phyloP scores from a whole-genome alignment of 225 moss, liverwort and hornwort genomes.

The Lunularia cruciata region DNA sequence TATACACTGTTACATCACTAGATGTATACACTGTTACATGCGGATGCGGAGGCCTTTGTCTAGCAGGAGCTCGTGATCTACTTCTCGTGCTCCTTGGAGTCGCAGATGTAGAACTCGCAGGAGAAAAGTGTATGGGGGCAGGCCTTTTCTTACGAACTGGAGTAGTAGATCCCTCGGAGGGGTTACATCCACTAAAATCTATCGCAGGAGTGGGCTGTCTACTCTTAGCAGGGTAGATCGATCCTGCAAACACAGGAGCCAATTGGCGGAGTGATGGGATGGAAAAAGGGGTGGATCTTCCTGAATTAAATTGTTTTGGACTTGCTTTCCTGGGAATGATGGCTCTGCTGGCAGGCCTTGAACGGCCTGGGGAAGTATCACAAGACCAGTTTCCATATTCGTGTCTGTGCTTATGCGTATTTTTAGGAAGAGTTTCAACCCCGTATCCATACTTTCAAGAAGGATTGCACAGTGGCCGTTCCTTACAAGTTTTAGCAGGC shows the following conservation, averaged over 20 bases:
- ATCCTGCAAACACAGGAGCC: too few relatives aligned
- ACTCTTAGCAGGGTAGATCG: too few relatives aligned
- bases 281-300: too few relatives aligned
- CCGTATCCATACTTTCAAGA: too few relatives aligned
- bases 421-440: too few relatives aligned
- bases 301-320: too few relatives aligned
- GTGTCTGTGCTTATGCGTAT: slow-evolving; percentile 11
- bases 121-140: background rate
- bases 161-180: background rate
- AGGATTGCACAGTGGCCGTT: too few relatives aligned
- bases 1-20: too few relatives aligned
- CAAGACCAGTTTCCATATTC: slow-evolving; percentile 18
- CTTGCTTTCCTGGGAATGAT: background rate
- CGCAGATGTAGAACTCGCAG: background rate
- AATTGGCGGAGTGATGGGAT: too few relatives aligned
- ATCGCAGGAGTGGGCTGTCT: too few relatives aligned
- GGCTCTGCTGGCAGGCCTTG: background rate
- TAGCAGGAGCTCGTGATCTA: slow-evolving; percentile 7
- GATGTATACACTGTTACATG: background rate
- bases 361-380: background rate
- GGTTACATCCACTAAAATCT: background rate
- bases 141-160: background rate
- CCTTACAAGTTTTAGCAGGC: background rate
- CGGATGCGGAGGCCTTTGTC: slow-evolving; percentile 4
- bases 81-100: background rate